Percentiles rank a stretch among this genome's conserved stretches.
phyloP scores from a whole-genome alignment of 2,329 filamentous ascomycete genomes.

The Monilinia aucupariae region DNA sequence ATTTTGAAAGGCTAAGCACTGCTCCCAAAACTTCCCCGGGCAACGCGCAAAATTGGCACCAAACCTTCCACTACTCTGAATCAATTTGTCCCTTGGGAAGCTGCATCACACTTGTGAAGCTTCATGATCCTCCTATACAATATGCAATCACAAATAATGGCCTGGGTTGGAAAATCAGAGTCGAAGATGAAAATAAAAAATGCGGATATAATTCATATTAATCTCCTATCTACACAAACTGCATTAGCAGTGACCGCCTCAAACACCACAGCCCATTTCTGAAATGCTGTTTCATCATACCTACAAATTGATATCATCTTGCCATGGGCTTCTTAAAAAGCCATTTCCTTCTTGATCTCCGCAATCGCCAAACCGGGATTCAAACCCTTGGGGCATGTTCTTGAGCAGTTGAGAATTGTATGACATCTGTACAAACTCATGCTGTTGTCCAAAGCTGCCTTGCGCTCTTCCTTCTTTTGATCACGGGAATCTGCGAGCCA shows the following conservation, averaged over 20 bases:
- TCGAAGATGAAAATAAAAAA: background rate
- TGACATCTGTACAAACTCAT: slow-evolving; percentile 99
- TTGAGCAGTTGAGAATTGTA: slow-evolving; percentile 97
- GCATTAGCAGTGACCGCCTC: slow-evolving; percentile 14
- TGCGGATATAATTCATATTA: slow-evolving; percentile 14
- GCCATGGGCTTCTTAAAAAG: slow-evolving; percentile 38
- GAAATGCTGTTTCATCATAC: slow-evolving; percentile 3
- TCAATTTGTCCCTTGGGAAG: background rate
- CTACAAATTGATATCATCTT: background rate
- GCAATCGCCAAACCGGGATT: slow-evolving; percentile 95
- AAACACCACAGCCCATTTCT: slow-evolving; percentile 14
- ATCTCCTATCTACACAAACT: slow-evolving; percentile 15
- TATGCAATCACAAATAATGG: background rate
- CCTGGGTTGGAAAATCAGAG: background rate
- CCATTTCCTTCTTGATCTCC: slow-evolving; percentile 98
- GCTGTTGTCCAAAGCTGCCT: slow-evolving; percentile 90
- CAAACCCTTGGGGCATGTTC: slow-evolving; percentile 95
- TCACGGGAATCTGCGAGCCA: slow-evolving; percentile 96
- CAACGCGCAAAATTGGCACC: too few relatives aligned
- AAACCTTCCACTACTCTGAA: background rate
- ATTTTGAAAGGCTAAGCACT: too few relatives aligned
- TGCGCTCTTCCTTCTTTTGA: slow-evolving; percentile 80
- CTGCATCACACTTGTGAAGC: background rate
- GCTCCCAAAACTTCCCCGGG: too few relatives aligned
- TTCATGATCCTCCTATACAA: background rate